Evolutionary conservation across 2,329 filamentous ascomycete species (phyloP).

Genomic region (Diaporthe caulivora): DNA sequence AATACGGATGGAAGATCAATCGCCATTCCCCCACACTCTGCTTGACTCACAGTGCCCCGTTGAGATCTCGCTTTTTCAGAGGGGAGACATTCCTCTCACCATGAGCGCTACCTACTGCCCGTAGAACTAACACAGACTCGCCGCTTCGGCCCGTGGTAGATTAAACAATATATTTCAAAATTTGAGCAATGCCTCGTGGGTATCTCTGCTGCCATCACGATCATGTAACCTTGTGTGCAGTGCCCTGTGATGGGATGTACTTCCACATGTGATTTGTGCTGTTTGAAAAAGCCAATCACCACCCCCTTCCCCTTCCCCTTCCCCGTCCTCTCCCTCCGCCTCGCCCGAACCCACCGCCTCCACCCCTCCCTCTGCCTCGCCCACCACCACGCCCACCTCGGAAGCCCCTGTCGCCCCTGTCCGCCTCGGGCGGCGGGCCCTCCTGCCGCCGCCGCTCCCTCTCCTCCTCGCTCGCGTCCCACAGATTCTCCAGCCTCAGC

Average conservation of each 20-base stretch:
- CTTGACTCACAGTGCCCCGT: slow-evolving; percentile 54
- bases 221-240: slow-evolving; percentile 32
- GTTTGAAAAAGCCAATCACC: slow-evolving; percentile 46
- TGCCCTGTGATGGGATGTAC: background rate
- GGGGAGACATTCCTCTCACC: slow-evolving; percentile 54
- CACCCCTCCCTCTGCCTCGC: slow-evolving; percentile 48
- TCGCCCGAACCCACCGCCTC: slow-evolving; percentile 48
- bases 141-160: background rate
- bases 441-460: slow-evolving; percentile 67
- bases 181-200: background rate
- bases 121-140: background rate
- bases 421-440: slow-evolving; percentile 64
- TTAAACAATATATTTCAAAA: background rate
- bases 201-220: slow-evolving; percentile 37
- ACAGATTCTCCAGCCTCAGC: slow-evolving; percentile 81
- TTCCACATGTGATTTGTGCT: background rate
- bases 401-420: slow-evolving; percentile 41
- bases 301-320: slow-evolving; percentile 53
- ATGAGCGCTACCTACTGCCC: too few species aligned
- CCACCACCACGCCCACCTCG: slow-evolving; percentile 47
- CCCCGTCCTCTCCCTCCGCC: slow-evolving; percentile 53
- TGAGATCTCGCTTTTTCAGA: slow-evolving; percentile 60
- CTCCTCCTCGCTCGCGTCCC: slow-evolving; percentile 79
- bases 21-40: slow-evolving; percentile 59
- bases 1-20: slow-evolving; percentile 60